Base-by-base conservation (phyloP, 208 protist genomes). In the Crithidia sp. region DNA sequence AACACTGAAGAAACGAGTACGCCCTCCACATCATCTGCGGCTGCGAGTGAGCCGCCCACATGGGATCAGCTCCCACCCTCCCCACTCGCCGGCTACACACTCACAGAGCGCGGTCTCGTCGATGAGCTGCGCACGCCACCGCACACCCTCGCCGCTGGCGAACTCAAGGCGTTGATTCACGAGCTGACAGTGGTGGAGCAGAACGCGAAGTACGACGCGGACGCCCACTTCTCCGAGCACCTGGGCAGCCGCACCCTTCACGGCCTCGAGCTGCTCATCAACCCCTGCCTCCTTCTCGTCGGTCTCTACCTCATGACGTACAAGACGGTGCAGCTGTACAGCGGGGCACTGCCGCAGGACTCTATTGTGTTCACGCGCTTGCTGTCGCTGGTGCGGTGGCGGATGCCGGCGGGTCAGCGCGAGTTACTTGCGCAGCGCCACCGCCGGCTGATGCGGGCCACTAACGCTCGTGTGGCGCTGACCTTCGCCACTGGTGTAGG, bases 231-330 rank as follows among this genome's bases (percentile, higher is more conserved):
- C 28, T 54, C 75, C 3, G 36, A 57, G 9, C 82, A 93, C 50
- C 78, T 95, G 49, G 77, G 83, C 70, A 76, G 63, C 55, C 74
- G 88, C 28, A 68, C 77, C 39, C 69, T 79, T 36, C 85, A 84
- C 62, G 85, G 86, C 0, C 50, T 93, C 43, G 86, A 93, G 75
- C 62, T 92, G 0, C 44, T 92, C 40, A 69, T 94, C 45, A 93
- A 81, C 63, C 87, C 88, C 2, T 81, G 72, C 36, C 76, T 95
- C 39, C 84, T 88, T 44, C 57, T 88, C 16, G 76, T 60, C 4
- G 89, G 88, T 9, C 40, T 91, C 43, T 95, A 95, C 62, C 75
- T 93, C 28, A 86, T 86, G 77, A 84, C 87, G 4, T 92, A 81
- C 81, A 93, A 93, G 66, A 76, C 87, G 7, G 81, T 83, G 41